phyloP scores from a whole-genome alignment of 148 eudicot genomes.

The Simmondsia chinensis region DNA sequence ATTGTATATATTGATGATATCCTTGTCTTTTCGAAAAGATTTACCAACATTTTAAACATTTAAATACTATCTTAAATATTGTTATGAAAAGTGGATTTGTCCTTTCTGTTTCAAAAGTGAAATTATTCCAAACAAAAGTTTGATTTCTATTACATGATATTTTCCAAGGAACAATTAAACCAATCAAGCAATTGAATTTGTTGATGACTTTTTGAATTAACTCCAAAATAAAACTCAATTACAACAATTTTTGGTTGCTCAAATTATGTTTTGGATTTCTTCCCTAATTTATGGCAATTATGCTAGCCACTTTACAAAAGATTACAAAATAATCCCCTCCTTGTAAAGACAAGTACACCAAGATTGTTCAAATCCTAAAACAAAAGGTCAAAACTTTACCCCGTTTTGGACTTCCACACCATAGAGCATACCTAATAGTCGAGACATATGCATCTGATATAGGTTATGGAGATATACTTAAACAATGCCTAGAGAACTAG shows the following conservation, averaged over 20 bases:
- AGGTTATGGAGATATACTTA: neutral
- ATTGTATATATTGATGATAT: too few species aligned
- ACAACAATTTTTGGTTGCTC: too few species aligned
- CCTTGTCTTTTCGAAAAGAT: too few species aligned
- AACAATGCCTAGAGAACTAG: neutral
- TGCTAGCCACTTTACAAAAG: neutral
- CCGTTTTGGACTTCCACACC: neutral
- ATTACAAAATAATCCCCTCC: neutral
- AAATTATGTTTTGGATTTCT: too few species aligned
- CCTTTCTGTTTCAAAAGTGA: neutral
- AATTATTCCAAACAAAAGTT: neutral
- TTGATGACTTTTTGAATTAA: neutral
- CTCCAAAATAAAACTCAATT: too few species aligned
- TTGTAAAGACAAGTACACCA: neutral
- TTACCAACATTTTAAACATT: neutral
- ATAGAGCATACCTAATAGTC: neutral
- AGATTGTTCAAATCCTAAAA: neutral
- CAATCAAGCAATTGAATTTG: neutral
- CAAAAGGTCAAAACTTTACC: neutral
- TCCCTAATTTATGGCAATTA: neutral
- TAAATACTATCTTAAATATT: neutral
- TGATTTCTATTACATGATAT: neutral
- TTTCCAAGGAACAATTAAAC: neutral
- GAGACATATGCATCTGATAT: neutral
- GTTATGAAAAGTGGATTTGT: neutral